These are phyloP conservation scores for Hygrophila difformis DNA, from an alignment of 257 asterid genomes.

Conservation along the genomic window DNA sequence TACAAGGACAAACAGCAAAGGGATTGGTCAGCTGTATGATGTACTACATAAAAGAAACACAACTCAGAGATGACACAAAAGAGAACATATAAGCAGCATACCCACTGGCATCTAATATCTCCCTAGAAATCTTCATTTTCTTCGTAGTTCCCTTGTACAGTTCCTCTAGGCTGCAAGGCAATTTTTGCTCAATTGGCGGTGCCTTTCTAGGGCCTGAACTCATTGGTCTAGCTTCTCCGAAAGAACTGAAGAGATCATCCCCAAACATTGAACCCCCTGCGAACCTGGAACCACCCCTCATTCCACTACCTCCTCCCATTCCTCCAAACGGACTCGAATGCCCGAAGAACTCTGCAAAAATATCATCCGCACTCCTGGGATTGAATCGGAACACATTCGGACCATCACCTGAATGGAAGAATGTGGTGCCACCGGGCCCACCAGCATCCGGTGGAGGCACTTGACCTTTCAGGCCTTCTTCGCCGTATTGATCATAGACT, in stretches of 20 bases:
- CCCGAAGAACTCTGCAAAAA: slow-evolving; percentile 77
- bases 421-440: slow-evolving; percentile 61
- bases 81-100: slow-evolving; percentile 27
- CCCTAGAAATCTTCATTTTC: slow-evolving; percentile 87
- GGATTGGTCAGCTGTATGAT: neutral
- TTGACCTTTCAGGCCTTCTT: slow-evolving; percentile 86
- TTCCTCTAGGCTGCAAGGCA: slow-evolving; percentile 76
- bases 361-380: slow-evolving; percentile 73
- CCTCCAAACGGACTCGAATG: slow-evolving; percentile 66
- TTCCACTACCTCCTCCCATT: slow-evolving; percentile 51
- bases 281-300: slow-evolving; percentile 50
- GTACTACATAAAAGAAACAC: neutral
- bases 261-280: slow-evolving; percentile 65
- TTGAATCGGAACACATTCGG: slow-evolving; percentile 65
- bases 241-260: slow-evolving; percentile 64
- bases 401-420: slow-evolving; percentile 67
- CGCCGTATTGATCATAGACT: slow-evolving; percentile 82
- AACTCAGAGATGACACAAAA: no score
- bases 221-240: slow-evolving; percentile 52
- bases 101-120: slow-evolving; percentile 86
- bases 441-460: slow-evolving; percentile 64
- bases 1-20: neutral
- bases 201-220: slow-evolving; percentile 59
- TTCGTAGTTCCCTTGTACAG: slow-evolving; percentile 81
- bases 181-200: slow-evolving; percentile 53